Percentiles rank a stretch among this genome's conserved stretches.
Conservation (phyloP, 1,139 yeast species). For the Nakaseomyces delphensis region DNA sequence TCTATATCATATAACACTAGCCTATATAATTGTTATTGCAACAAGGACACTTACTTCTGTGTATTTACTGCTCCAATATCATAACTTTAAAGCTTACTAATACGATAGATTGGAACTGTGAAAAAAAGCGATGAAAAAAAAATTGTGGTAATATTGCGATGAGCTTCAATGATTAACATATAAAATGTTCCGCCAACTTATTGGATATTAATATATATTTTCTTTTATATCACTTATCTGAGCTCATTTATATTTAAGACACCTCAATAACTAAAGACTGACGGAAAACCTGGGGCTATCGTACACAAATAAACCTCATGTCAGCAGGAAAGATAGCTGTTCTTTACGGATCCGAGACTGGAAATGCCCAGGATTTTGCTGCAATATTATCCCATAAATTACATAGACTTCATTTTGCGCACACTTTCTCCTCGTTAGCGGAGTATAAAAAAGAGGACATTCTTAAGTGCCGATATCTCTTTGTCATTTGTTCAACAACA, state of each 20-base stretch:
- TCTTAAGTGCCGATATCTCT: slow-evolving; percentile 44
- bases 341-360: slow-evolving; percentile 88
- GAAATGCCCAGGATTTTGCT: slow-evolving; percentile 85
- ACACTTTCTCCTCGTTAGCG: slow-evolving; percentile 50
- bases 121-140: not conserved
- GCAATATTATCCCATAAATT: slow-evolving; percentile 49
- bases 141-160: slow-evolving; percentile 1
- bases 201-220: too few species aligned
- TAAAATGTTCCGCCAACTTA: not conserved
- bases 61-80: too few species aligned
- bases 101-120: not conserved
- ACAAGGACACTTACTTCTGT: too few species aligned
- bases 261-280: not conserved
- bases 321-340: slow-evolving; percentile 40
- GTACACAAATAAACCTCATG: slow-evolving; percentile 7
- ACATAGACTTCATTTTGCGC: slow-evolving; percentile 46
- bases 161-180: not conserved
- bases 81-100: slow-evolving; percentile 1
- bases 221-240: too few species aligned
- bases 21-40: too few species aligned
- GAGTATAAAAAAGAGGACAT: slow-evolving; percentile 47
- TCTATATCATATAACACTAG: too few species aligned
- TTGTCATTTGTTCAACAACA: slow-evolving; percentile 77
- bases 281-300: not conserved
- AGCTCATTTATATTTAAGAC: too few species aligned